Percentiles rank a stretch among this genome's conserved stretches.
These are phyloP conservation scores for Botrytis squamosa DNA, from an alignment of 2,329 filamentous ascomycete genomes.

Conservation along the genomic window DNA sequence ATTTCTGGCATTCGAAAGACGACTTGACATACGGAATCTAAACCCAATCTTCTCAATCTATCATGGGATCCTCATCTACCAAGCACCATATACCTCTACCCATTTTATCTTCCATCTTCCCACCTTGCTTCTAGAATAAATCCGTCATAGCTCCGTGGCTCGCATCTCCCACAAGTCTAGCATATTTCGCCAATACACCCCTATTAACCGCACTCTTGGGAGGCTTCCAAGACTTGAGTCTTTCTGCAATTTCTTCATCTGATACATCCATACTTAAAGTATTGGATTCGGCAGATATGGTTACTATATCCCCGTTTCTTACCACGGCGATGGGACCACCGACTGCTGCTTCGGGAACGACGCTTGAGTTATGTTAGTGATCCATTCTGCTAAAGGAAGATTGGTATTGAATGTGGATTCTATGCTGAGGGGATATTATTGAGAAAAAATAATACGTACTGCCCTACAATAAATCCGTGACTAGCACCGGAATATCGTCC, in stretches of 20 bases:
- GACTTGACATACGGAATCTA: background rate
- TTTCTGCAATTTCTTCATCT: conserved; percentile 64
- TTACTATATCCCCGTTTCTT: conserved; percentile 74
- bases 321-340: conserved; percentile 88
- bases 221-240: conserved; percentile 66
- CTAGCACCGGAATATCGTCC: conserved; percentile 80
- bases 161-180: conserved; percentile 81
- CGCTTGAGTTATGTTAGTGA: conserved; percentile 38
- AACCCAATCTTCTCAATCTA: background rate
- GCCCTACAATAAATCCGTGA: conserved; percentile 83
- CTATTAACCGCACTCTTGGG: conserved; percentile 73
- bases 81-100: background rate
- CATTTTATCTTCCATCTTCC: background rate
- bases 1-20: background rate
- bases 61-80: background rate
- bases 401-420: too few species aligned
- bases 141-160: conserved; percentile 91
- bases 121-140: conserved; percentile 49
- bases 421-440: background rate
- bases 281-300: conserved; percentile 82
- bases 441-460: conserved; percentile 41
- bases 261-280: conserved; percentile 65
- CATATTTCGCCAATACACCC: conserved; percentile 88
- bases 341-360: conserved; percentile 84
- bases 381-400: rapidly evolving